A percentile compares a stretch with the other conserved stretches of the same genome.
Evolutionary conservation across 1,284 basidiomycete species (phyloP).

Genomic region (Vanrija sp.): DNA sequence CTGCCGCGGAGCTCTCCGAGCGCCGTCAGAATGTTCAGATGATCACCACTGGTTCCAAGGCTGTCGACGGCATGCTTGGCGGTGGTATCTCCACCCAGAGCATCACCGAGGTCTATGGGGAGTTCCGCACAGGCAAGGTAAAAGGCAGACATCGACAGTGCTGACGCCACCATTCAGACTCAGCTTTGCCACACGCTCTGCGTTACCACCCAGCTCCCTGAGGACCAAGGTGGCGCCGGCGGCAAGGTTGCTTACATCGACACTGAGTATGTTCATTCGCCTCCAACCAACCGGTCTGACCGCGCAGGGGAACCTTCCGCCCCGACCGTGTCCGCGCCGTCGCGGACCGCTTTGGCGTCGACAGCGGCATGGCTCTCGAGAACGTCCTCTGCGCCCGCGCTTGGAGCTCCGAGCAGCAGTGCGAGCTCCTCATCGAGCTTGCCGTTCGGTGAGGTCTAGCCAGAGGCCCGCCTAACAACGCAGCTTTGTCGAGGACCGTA

Average conservation of each 20-base stretch:
- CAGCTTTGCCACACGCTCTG: slow-evolving; percentile 90
- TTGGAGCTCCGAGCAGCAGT: slow-evolving; percentile 47
- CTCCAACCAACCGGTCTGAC: too few species aligned
- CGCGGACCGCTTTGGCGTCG: slow-evolving; percentile 85
- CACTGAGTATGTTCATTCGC: slow-evolving; percentile 60
- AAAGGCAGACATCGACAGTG: slow-evolving; percentile 54
- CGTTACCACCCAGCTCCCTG: slow-evolving; percentile 78
- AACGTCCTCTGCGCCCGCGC: slow-evolving; percentile 44
- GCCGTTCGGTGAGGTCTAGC: slow-evolving; percentile 36
- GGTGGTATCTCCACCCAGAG: slow-evolving; percentile 86
- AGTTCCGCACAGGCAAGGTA: slow-evolving; percentile 59
- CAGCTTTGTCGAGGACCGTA: slow-evolving; percentile 49
- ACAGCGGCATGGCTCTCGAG: slow-evolving; percentile 77
- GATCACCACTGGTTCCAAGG: slow-evolving; percentile 86
- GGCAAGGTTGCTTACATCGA: slow-evolving; percentile 94
- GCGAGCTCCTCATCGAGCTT: slow-evolving; percentile 42
- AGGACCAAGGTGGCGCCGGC: slow-evolving; percentile 80
- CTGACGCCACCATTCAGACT: slow-evolving; percentile 64
- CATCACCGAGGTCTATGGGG: slow-evolving; percentile 64
- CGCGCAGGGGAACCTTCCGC: slow-evolving; percentile 71
- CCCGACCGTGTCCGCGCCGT: slow-evolving; percentile 84
- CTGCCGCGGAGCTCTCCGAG: slow-evolving; percentile 81
- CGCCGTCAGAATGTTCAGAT: slow-evolving; percentile 70
- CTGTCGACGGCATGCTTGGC: slow-evolving; percentile 79
- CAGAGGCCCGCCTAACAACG: neutral